Base-by-base conservation (phyloP, 225 moss, liverwort and hornwort genomes). In the Polytrichum commune region DNA sequence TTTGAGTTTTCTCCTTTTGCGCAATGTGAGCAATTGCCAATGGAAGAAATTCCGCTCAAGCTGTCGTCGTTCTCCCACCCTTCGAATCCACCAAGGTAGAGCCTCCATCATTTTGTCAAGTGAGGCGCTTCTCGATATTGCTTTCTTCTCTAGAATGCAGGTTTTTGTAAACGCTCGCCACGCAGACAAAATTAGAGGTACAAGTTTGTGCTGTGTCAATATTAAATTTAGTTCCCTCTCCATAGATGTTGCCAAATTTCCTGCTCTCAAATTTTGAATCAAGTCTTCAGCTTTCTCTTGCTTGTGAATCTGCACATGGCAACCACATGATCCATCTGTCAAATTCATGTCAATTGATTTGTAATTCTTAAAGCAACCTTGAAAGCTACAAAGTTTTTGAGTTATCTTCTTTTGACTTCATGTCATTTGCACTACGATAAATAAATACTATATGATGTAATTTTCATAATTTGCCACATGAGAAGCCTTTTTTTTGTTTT, bases 1-100 rank as follows among this genome's bases (percentile, higher is more conserved):
- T 46, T 46, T 10, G 1, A 13, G 13, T 4, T 46, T 46, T 46
- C 46, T 13, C 46, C 16, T 79, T 27, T 79, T 76, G 72, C 85
- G 83, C 69, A 90, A 67, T 6, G 90, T 78, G 64, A 90, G 79
- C 63, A 93, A 76, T 63, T 91, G 86, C 96, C 96, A 94, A 22
- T 88, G 85, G 65, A 90, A 91, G 70, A 97, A 94, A 54, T 67
- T 85, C 23, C 92, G 89, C 73, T 93, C 92, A 58, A 88, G 53
- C 56, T 80, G 79, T 23, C 91, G 79, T 54, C 92, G 82, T 63
- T 91, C 92, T 65, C 88, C 90, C 5, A 89, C 88, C 64, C 88
- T 86, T 53, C 86, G 82, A 56, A 97, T 87, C 96, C 96, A 97
- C 93, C 96, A 89, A 64, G 93, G 93, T 56, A 93, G 84, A 38